phyloP scores from a whole-genome alignment of 2,329 filamentous ascomycete species.

The Penicillium sp. region DNA sequence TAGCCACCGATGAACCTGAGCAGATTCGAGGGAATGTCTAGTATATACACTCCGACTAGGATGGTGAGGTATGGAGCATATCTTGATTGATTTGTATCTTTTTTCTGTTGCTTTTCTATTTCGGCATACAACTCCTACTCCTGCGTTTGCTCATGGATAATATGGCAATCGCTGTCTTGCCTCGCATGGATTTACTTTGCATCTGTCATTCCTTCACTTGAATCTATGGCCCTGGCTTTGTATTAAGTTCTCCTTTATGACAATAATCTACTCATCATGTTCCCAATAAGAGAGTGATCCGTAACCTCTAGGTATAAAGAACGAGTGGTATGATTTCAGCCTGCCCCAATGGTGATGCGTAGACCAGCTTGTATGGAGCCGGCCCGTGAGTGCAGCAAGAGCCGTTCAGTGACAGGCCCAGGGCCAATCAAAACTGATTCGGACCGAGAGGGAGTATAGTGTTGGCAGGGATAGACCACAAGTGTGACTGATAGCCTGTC shows the following conservation, averaged over 20 bases:
- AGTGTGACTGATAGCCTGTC: background rate
- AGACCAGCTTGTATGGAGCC: constrained; percentile 7
- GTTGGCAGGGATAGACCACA: too few species aligned
- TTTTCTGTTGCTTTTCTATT: constrained; percentile 6
- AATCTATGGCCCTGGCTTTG: constrained; percentile 3
- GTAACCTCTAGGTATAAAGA: background rate
- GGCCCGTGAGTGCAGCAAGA: constrained; percentile 5
- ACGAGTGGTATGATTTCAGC: background rate
- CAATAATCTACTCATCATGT: background rate
- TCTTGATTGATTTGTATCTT: constrained; percentile 1
- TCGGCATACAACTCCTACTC: constrained; percentile 3
- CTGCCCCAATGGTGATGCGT: constrained; percentile 1
- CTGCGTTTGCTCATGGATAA: constrained; percentile 6
- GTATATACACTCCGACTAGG: constrained; percentile 16
- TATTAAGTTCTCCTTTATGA: background rate
- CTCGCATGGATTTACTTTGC: constrained; percentile 15
- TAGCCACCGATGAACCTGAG: constrained; percentile 12
- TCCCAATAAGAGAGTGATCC: too few species aligned
- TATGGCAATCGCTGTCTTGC: constrained; percentile 13
- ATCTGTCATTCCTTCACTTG: constrained; percentile 15
- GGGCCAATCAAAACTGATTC: constrained; percentile 10
- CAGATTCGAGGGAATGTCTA: constrained; percentile 11
- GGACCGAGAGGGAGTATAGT: background rate
- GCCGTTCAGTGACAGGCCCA: background rate
- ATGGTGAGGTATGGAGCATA: constrained; percentile 6